Evolutionary conservation across 2,329 filamentous ascomycete genomes (phyloP), one percentile per base, ranked within the genome.

Genomic region (Zymoseptoria ardabiliae): DNA sequence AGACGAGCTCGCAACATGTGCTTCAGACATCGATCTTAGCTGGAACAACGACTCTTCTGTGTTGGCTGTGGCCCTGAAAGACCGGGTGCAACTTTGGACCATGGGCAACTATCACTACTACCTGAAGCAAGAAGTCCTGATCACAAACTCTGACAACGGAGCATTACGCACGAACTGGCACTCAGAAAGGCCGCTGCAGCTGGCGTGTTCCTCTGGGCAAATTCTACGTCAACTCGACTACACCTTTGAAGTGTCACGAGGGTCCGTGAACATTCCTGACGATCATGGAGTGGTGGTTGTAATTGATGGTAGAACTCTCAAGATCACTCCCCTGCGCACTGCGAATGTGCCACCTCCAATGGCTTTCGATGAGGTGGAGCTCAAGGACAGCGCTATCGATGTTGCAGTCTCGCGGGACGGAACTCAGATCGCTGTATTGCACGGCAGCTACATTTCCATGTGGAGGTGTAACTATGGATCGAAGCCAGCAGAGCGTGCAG

Each of bases 91-190:
- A 71, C 78, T 99, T 1, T 99, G 94, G 94, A 96, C 91, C 0
- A 96, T 88, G 82, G 89, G 91, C 20, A 99, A 99, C 73, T 99
- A 99, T 67, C 90, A 97, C 72, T 99, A 94, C 84, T 97, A 97
- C 73, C 80, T 99, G 17, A 99, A 99, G 76, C 91, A 96, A 72
- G 91, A 97, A 71, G 80, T 97, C 6, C 75, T 68, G 66, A 11
- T 68, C 20, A 8, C 22, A 9, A n/a, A 21, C 10, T 13, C 20
- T 17, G 23, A 45, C 10, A 50, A 6, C 54, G 56, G 2, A 55
- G 55, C 57, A 19, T 23, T 58, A 6, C 58, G 48, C 17, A 13
- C 66, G 59, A 58, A 70, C 9, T 99, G 94, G 94, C 91, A 99
- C 72, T 84, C 90, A 1, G 94, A 97, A 71, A 91, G 89, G 72